Percentiles rank a stretch among this genome's conserved stretches.
Conservation (phyloP, 1,139 yeast genomes). For the Yamadazyma epiphylla region DNA sequence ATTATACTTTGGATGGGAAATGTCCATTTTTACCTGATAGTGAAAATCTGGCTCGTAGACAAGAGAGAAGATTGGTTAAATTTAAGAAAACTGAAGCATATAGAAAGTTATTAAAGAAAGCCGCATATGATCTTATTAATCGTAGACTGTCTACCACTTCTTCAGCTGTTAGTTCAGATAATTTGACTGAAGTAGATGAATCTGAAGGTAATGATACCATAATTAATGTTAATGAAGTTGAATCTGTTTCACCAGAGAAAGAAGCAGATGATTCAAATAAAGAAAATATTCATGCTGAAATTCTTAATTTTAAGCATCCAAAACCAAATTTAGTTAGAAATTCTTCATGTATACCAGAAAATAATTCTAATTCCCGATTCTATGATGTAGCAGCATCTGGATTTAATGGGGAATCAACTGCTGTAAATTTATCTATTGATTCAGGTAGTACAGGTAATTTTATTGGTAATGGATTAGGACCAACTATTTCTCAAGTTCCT, state of each 20-base stretch:
- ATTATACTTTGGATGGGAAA: constrained; percentile 56
- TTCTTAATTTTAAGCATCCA: constrained; percentile 19
- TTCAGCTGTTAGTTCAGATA: neutral
- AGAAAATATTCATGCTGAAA: too few relatives aligned
- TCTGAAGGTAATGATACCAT: neutral
- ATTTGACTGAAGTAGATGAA: neutral
- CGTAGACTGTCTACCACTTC: constrained; percentile 6
- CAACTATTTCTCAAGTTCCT: constrained; percentile 61
- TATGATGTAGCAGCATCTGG: constrained; percentile 81
- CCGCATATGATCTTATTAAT: constrained; percentile 31
- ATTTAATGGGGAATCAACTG: constrained; percentile 57
- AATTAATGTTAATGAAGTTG: neutral
- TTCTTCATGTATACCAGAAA: constrained; percentile 28
- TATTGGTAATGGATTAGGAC: constrained; percentile 60
- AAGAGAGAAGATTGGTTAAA: constrained; percentile 33
- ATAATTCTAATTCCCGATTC: constrained; percentile 37
- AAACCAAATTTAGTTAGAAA: constrained; percentile 22
- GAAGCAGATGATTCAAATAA: neutral
- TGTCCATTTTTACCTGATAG: constrained; percentile 66
- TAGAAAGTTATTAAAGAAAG: constrained; percentile 33
- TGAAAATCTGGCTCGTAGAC: constrained; percentile 37
- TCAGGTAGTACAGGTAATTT: constrained; percentile 21
- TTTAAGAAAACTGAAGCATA: constrained; percentile 40
- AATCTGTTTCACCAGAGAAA: neutral
- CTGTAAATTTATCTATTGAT: constrained; percentile 41